A percentile compares a stretch with the other conserved stretches of the same genome.
Conservation (phyloP, 176 grass and related monocot species). For the Pontederia paniculata region DNA sequence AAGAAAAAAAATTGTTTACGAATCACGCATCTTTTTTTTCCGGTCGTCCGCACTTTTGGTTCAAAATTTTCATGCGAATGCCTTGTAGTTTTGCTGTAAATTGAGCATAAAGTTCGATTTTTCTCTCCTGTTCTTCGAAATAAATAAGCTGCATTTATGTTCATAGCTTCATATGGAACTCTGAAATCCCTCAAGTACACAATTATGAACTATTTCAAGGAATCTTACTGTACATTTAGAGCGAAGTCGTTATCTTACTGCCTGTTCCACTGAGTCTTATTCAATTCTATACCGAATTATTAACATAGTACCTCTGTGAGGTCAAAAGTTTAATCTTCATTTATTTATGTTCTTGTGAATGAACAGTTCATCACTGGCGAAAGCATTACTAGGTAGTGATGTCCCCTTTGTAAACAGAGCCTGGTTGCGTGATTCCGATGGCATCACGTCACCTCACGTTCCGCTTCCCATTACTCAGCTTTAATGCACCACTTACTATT, state of each 20-base stretch:
- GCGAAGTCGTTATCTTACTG: background rate
- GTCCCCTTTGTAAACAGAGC: background rate
- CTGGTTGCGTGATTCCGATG: slow-evolving; percentile 3
- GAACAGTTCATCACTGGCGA: background rate
- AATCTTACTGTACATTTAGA: background rate
- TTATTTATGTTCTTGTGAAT: background rate
- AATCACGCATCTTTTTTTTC: background rate
- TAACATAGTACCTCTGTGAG: too few relatives aligned
- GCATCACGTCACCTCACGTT: slow-evolving; percentile 26
- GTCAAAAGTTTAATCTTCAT: background rate
- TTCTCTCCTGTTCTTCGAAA: background rate
- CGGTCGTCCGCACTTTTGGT: background rate
- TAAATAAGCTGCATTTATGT: too few relatives aligned
- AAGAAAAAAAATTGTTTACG: background rate
- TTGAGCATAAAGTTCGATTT: background rate
- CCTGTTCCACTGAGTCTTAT: too few relatives aligned
- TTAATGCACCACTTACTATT: too few relatives aligned
- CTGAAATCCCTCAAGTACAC: background rate
- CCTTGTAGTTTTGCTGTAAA: background rate
- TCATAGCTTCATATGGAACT: background rate
- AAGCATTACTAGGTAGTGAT: background rate
- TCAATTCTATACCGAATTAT: too few relatives aligned
- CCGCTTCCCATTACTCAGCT: background rate
- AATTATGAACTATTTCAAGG: background rate
- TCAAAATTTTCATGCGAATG: background rate